These are phyloP conservation scores for Ophiostoma pallidulum DNA, from an alignment of 2,329 filamentous ascomycete species.

Conservation along the genomic window DNA sequence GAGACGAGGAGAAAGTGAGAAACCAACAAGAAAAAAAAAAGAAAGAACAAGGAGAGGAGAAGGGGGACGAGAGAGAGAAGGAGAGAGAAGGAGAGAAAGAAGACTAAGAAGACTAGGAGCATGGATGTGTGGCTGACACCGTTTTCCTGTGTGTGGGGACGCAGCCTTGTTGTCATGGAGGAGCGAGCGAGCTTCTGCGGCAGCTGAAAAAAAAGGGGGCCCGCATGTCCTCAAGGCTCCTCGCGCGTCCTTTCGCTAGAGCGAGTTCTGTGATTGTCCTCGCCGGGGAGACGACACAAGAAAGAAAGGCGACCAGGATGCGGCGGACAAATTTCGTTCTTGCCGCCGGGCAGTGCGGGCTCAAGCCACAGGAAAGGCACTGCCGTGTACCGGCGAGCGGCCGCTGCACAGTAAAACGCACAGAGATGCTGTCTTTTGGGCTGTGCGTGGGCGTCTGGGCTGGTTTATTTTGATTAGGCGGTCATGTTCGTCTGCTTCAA, in stretches of 20 bases:
- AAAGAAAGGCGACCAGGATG: conserved; percentile 1
- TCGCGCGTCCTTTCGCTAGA: not conserved
- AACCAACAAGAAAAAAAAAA: no score
- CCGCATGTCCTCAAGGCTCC: not conserved
- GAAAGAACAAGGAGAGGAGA: not conserved
- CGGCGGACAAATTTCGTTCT: not conserved
- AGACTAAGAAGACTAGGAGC: not conserved
- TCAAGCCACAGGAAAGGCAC: no score
- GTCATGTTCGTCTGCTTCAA: no score
- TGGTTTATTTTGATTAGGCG: not conserved
- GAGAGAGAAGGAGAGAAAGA: not conserved
- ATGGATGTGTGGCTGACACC: not conserved
- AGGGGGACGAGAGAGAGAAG: not conserved
- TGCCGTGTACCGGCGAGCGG: not conserved
- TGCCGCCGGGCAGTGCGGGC: not conserved
- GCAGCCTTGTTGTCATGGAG: not conserved
- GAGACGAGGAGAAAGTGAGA: no score
- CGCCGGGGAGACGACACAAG: not conserved
- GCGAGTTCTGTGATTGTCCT: no score
- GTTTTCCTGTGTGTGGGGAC: not conserved
- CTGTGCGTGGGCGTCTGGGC: conserved; percentile 1
- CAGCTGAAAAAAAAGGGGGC: no score
- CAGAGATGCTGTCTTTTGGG: conserved; percentile 3
- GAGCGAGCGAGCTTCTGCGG: no score
- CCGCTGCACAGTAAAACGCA: no score